A percentile compares a stretch with the other conserved stretches of the same genome.
Conservation (phyloP, 306 rosid species). For the Gynostemma pentaphyllum region DNA sequence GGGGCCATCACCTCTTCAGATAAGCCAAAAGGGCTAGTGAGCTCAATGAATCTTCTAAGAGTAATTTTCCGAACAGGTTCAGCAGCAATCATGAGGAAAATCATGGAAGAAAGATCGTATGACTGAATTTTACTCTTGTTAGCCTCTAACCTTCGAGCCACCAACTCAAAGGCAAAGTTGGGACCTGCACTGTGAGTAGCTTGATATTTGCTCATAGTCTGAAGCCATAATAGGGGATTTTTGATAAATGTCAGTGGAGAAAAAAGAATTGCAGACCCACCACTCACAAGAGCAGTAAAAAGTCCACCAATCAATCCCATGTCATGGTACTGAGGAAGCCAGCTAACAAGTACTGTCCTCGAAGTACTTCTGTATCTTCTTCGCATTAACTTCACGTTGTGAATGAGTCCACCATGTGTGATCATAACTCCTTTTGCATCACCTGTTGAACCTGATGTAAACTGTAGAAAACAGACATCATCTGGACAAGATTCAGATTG, state of each 20-base stretch:
- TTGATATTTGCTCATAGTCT: slow-evolving; percentile 59
- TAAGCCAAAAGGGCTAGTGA: slow-evolving; percentile 56
- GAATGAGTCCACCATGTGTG: slow-evolving; percentile 79
- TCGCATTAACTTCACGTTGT: slow-evolving; percentile 77
- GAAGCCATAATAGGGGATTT: slow-evolving; percentile 83
- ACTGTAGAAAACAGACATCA: slow-evolving; percentile 73
- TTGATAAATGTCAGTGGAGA: slow-evolving; percentile 86
- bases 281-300: slow-evolving; percentile 77
- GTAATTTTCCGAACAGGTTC: slow-evolving; percentile 85
- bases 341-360: slow-evolving; percentile 64
- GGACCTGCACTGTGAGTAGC: slow-evolving; percentile 99
- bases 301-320: slow-evolving; percentile 94
- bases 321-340: slow-evolving; percentile 98
- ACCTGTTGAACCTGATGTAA: slow-evolving; percentile 89
- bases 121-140: slow-evolving; percentile 30
- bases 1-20: slow-evolving; percentile 77
- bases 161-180: slow-evolving; percentile 77
- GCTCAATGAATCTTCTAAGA: slow-evolving; percentile 59
- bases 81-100: slow-evolving; percentile 87
- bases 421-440: slow-evolving; percentile 97
- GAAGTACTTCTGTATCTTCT: slow-evolving; percentile 71
- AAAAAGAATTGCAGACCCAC: slow-evolving; percentile 67
- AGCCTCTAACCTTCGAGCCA: slow-evolving; percentile 59
- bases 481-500: slow-evolving; percentile 43
- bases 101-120: slow-evolving; percentile 60